Base-by-base conservation (phyloP, 139 green algal species). In the Trebouxia sp. region DNA sequence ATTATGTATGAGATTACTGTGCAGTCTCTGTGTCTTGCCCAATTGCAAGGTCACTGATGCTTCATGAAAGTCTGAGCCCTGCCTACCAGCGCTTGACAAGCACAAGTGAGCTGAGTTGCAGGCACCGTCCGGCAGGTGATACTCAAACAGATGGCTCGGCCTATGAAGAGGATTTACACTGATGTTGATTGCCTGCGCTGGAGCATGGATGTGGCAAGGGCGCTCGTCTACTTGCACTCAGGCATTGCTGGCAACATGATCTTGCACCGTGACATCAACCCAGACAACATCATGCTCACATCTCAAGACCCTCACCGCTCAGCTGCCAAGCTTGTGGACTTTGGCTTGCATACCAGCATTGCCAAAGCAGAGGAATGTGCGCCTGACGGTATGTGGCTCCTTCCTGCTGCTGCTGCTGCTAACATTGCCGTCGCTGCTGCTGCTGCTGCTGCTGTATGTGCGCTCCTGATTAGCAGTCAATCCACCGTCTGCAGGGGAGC, bases 241-340 rank as follows among this genome's bases (percentile, higher is more conserved):
- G 62, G 62, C 12, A 43, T 43, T 28, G 32, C 62, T 26, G 62
- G 62, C 62, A 45, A 17, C 62, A 72, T 72, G 32, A 72, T 72
- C 15, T 14, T 72, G 62, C 62, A 72, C 32, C 35, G 62, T 42
- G 62, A 72, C 35, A 72, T 72, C 62, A 72, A 72, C 7, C 62
- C 62, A 45, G 62, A 72, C 32, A 72, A 72, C 35, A 45, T 72
- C 62, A 72, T 72, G 62, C 62, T 72, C 9, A 72, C 62, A 8
- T 72, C 62, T n/a, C 32, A 4, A 10, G 62, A 72, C 62, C 62
- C 62, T 41, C 62, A 72, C 15, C 37, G 43, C n/a, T 35, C 62
- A 15, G 32, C 6, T 45, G 62, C 62, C 35, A 72, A 72, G 35
- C 62, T 72, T 42, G 62, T 72, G 32, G 62, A 72, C 30, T 72